A percentile compares a stretch with the other conserved stretches of the same genome.
phyloP scores from a whole-genome alignment of 495 filamentous ascomycete genomes.

The Lophium mytilinum region DNA sequence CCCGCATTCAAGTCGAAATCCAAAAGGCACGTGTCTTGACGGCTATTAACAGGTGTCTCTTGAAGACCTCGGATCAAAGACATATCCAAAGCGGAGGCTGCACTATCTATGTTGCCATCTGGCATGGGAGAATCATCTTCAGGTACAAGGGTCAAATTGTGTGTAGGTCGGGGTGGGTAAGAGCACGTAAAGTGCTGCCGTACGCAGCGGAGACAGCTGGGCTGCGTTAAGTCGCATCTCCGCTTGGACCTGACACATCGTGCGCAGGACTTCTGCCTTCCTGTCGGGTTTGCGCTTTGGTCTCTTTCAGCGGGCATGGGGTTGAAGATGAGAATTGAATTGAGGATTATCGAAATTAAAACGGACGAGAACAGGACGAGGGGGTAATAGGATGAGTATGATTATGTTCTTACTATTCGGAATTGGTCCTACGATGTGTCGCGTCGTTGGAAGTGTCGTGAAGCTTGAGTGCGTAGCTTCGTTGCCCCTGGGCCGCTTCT shows the following conservation, averaged over 20 bases:
- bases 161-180: conserved; percentile 28
- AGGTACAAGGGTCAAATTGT: neutral
- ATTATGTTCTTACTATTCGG: too few species aligned
- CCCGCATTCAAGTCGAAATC: conserved; percentile 8
- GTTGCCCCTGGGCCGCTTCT: too few species aligned
- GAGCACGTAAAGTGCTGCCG: conserved; percentile 37
- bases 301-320: conserved; percentile 4
- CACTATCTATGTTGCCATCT: neutral
- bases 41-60: neutral
- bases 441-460: too few species aligned
- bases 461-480: too few species aligned
- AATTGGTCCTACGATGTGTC: too few species aligned
- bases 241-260: conserved; percentile 38
- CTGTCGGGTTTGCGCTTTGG: conserved; percentile 34
- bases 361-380: too few species aligned
- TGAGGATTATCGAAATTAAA: too few species aligned
- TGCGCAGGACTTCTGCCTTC: conserved; percentile 44
- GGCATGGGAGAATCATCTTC: neutral
- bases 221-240: conserved; percentile 39
- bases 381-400: too few species aligned
- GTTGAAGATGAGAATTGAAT: too few species aligned
- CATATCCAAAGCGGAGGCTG: neutral
- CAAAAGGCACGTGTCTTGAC: neutral
- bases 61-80: neutral
- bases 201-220: conserved; percentile 42